Evolutionary conservation across 179 eudicot species (phyloP).

Genomic region (Beta macrorhiza): DNA sequence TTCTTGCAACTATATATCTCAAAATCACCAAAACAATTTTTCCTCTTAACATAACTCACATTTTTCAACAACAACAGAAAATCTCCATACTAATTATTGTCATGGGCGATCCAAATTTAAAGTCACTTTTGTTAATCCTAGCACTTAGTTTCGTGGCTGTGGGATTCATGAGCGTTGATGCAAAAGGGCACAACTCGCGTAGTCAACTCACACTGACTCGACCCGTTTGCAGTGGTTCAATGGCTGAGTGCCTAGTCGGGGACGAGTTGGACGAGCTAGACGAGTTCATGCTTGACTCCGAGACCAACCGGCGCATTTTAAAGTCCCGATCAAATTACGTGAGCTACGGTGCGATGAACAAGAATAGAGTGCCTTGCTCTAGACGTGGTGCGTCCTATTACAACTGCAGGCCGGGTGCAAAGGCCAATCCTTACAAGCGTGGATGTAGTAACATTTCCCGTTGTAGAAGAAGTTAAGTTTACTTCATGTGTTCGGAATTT

Average conservation of each 20-base stretch:
- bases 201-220: conserved; percentile 1
- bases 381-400: conserved; percentile 77
- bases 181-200: not conserved
- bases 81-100: not conserved
- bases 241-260: conserved; percentile 27
- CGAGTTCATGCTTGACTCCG: conserved; percentile 59
- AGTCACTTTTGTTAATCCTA: conserved; percentile 16
- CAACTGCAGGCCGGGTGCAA: conserved; percentile 67
- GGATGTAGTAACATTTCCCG: conserved; percentile 65
- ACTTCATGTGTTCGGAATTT: not conserved
- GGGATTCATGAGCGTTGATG: conserved; percentile 17
- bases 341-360: conserved; percentile 69
- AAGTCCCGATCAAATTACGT: conserved; percentile 50
- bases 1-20: conserved; percentile 18
- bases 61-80: not conserved
- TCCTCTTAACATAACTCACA: conserved; percentile 15
- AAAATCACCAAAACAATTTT: not conserved
- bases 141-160: conserved; percentile 14
- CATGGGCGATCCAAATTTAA: conserved; percentile 18
- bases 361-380: conserved; percentile 72
- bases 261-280: conserved; percentile 42
- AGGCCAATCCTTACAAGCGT: conserved; percentile 79
- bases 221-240: conserved; percentile 21
- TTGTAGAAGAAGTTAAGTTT: conserved; percentile 41
- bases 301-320: conserved; percentile 57